Evolutionary conservation across 2,329 filamentous ascomycete species (phyloP).

Genomic region (Zymoseptoria pseudotritici): DNA sequence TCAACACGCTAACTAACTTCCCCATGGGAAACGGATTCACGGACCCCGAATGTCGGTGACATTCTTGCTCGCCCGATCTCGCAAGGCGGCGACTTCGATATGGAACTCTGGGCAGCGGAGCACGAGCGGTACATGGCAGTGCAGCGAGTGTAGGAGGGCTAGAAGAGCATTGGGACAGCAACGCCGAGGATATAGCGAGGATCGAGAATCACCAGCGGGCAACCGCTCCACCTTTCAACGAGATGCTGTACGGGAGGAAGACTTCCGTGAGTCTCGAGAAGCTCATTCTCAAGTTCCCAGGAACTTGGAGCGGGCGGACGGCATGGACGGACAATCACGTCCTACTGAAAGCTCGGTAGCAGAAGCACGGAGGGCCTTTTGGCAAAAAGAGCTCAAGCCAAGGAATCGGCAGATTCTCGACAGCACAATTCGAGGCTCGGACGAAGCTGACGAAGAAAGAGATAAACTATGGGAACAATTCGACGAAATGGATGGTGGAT

Average conservation of each 20-base stretch:
- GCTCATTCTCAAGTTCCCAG: background rate
- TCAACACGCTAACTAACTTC: constrained; percentile 1
- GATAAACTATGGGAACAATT: constrained; percentile 14
- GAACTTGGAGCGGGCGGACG: background rate
- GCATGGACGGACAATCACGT: background rate
- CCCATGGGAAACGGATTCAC: constrained; percentile 13
- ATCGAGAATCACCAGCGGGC: background rate
- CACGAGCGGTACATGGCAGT: constrained; percentile 17
- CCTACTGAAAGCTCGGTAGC: background rate
- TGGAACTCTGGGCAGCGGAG: constrained; percentile 12
- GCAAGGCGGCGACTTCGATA: constrained; percentile 14
- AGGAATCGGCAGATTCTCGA: background rate
- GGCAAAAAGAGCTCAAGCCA: background rate
- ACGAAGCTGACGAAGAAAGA: background rate
- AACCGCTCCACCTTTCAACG: background rate
- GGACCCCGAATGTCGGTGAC: constrained; percentile 15
- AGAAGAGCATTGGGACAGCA: constrained; percentile 5
- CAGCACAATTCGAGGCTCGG: background rate
- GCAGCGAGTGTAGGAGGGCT: constrained; percentile 13
- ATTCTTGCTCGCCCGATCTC: constrained; percentile 18
- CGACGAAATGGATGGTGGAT: constrained; percentile 5
- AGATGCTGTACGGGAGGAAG: background rate
- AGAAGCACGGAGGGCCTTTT: background rate
- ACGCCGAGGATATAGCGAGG: constrained; percentile 15
- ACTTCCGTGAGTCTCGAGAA: background rate